Conservation (phyloP, 768 basidiomycete genomes). For the Lanmaoa pseudosensibilis region DNA sequence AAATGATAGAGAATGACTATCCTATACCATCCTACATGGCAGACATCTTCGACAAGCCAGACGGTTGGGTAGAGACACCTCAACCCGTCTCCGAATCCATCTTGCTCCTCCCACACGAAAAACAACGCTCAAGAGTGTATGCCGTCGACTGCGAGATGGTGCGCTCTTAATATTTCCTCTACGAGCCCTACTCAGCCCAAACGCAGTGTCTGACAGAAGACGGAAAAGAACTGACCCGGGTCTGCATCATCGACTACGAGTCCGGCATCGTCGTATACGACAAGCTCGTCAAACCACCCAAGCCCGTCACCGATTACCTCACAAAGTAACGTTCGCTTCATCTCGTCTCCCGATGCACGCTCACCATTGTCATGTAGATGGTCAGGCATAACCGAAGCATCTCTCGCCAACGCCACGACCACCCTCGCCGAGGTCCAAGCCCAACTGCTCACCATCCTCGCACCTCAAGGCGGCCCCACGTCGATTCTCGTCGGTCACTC, state of each 20-base stretch:
- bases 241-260: conserved; percentile 79
- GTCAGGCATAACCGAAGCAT: conserved; percentile 88
- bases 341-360: neutral
- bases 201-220: conserved; percentile 82
- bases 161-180: conserved; percentile 18
- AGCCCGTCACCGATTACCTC: conserved; percentile 88
- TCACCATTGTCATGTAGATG: conserved; percentile 48
- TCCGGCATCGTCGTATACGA: conserved; percentile 80
- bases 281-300: conserved; percentile 83
- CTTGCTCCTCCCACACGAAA: conserved; percentile 32
- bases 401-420: conserved; percentile 68
- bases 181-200: neutral
- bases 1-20: conserved; percentile 96
- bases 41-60: conserved; percentile 60
- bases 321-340: conserved; percentile 57
- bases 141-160: conserved; percentile 99
- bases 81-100: conserved; percentile 36
- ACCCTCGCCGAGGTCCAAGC: conserved; percentile 78
- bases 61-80: conserved; percentile 85
- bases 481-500: conserved; percentile 93
- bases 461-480: conserved; percentile 48
- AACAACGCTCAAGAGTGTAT: conserved; percentile 54
- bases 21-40: conserved; percentile 84
- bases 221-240: conserved; percentile 84
- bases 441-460: conserved; percentile 62